A percentile compares a stretch with the other conserved stretches of the same genome.
Evolutionary conservation across 495 filamentous ascomycete genomes (phyloP).

Genomic region (Penicillium egyptiacum): DNA sequence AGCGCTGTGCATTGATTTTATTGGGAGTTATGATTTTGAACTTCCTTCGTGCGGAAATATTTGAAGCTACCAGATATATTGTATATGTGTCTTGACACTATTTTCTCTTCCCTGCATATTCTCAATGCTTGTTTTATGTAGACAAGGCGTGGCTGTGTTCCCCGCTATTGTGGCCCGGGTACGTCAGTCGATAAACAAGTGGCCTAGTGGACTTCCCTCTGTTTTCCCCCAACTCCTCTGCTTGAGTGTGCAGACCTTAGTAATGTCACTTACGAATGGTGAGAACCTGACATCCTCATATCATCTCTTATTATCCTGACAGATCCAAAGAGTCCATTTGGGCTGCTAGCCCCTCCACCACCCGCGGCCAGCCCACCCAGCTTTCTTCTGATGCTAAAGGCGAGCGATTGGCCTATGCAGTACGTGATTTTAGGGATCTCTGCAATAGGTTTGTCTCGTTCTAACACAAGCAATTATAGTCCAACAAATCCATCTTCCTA

Average conservation of each 20-base stretch:
- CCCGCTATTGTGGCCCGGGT: slow-evolving; percentile 24
- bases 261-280: slow-evolving; percentile 52
- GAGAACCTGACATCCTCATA: neutral
- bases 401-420: slow-evolving; percentile 89
- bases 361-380: slow-evolving; percentile 83
- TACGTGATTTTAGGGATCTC: slow-evolving; percentile 44
- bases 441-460: neutral
- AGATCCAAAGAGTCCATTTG: slow-evolving; percentile 60
- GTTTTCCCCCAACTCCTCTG: slow-evolving; percentile 6
- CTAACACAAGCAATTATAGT: slow-evolving; percentile 51
- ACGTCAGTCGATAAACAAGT: slow-evolving; percentile 36
- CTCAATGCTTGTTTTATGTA: neutral
- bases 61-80: neutral
- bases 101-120: neutral
- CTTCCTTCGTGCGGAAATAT: neutral
- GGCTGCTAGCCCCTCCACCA: slow-evolving; percentile 77
- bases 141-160: slow-evolving; percentile 13
- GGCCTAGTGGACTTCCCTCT: neutral
- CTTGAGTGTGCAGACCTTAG: slow-evolving; percentile 9
- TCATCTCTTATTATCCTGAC: slow-evolving; percentile 7
- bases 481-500: slow-evolving; percentile 93
- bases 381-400: slow-evolving; percentile 89
- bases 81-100: neutral
- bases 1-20: slow-evolving; percentile 22
- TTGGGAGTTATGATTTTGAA: neutral